Conservation (phyloP, 768 basidiomycete genomes). For the Mycena crocata region DNA sequence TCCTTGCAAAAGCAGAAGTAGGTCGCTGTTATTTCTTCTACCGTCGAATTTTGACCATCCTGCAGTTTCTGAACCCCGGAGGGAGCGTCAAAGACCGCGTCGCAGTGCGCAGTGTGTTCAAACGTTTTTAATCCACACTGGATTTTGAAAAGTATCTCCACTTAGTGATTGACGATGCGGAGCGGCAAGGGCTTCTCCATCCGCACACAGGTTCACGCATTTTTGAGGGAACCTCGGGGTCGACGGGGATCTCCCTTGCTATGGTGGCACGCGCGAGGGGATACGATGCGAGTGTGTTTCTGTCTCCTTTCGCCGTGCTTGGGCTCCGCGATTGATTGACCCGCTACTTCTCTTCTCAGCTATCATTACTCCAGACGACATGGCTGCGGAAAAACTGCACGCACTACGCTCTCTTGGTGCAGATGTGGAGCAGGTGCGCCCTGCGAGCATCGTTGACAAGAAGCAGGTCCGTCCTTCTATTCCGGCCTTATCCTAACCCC, state of each 20-base stretch:
- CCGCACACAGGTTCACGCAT: constrained; percentile 92
- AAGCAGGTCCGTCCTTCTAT: constrained; percentile 73
- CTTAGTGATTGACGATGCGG: constrained; percentile 94
- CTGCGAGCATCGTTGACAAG: constrained; percentile 96
- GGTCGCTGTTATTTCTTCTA: constrained; percentile 20
- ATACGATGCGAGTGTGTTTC: constrained; percentile 86
- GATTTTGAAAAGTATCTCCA: neutral
- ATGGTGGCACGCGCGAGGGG: constrained; percentile 94
- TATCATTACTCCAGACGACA: constrained; percentile 91
- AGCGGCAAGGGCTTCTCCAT: constrained; percentile 80
- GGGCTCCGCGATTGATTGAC: neutral
- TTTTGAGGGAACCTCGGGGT: constrained; percentile 97
- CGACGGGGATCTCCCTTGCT: constrained; percentile 96
- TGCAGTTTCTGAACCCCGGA: constrained; percentile 95
- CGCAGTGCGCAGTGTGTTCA: constrained; percentile 82
- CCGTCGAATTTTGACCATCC: neutral
- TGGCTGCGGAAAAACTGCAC: constrained; percentile 91
- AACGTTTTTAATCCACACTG: neutral
- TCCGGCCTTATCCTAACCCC: constrained; percentile 1
- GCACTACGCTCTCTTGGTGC: constrained; percentile 88
- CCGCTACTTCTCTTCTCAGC: constrained; percentile 53
- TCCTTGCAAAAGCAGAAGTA: constrained; percentile 96
- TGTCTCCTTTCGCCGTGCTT: constrained; percentile 1
- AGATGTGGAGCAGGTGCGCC: constrained; percentile 89
- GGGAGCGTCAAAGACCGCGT: constrained; percentile 99